Evolutionary conservation across 352 stramenopile species (phyloP).

Genomic region (Phytophthora chlamydospora): DNA sequence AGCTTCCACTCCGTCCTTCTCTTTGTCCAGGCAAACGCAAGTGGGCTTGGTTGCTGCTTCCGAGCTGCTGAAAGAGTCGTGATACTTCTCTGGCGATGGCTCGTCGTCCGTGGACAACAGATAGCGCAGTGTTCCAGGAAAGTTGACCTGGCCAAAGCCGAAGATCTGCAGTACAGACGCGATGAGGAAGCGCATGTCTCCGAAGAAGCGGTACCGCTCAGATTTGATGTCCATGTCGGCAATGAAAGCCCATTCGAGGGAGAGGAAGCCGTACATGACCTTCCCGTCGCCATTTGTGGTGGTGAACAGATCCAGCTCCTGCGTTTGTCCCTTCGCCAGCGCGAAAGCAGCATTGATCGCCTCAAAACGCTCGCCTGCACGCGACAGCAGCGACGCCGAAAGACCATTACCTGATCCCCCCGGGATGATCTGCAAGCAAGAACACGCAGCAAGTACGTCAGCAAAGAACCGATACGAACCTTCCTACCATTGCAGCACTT

Average conservation of each 20-base stretch:
- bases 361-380: constrained; percentile 53
- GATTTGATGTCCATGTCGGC: constrained; percentile 81
- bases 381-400: constrained; percentile 54
- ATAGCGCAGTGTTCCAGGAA: constrained; percentile 48
- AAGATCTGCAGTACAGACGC: constrained; percentile 48
- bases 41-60: constrained; percentile 23
- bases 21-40: constrained; percentile 31
- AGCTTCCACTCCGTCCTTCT: constrained; percentile 15
- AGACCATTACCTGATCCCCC: constrained; percentile 75
- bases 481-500: constrained; percentile 12
- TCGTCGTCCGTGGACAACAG: constrained; percentile 39
- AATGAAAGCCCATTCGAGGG: constrained; percentile 86
- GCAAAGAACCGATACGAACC: neutral
- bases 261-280: constrained; percentile 80
- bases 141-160: constrained; percentile 42
- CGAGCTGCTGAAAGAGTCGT: constrained; percentile 29
- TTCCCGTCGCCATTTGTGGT: constrained; percentile 51
- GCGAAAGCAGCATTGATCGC: constrained; percentile 65
- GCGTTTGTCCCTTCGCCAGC: constrained; percentile 64
- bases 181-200: constrained; percentile 62
- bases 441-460: constrained; percentile 2
- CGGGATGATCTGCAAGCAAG: constrained; percentile 42
- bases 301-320: constrained; percentile 73
- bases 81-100: constrained; percentile 39
- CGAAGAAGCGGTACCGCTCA: constrained; percentile 64